These are phyloP conservation scores for Ganoderma meredithae DNA, from an alignment of 1,284 basidiomycete genomes.

Conservation along the genomic window DNA sequence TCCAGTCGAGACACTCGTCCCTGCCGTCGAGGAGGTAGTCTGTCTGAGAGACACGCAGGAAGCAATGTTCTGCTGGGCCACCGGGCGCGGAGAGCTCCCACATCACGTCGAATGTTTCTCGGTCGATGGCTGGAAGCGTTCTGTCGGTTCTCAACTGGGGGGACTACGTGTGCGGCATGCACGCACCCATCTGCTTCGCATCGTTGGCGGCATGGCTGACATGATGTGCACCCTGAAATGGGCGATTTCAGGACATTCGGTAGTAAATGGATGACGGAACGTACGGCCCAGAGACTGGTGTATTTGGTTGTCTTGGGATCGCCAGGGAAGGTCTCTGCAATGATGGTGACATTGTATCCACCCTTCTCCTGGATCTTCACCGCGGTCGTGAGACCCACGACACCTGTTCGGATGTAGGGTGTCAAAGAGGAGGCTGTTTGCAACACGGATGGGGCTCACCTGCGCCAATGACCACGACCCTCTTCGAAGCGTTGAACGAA, in stretches of 20 bases:
- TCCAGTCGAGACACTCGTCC: constrained; percentile 54
- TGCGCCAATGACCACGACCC: constrained; percentile 43
- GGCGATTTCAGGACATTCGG: constrained; percentile 1
- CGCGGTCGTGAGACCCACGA: constrained; percentile 77
- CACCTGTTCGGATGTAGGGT: constrained; percentile 51
- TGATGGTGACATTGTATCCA: constrained; percentile 64
- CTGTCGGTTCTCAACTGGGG: neutral
- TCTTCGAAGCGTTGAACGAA: constrained; percentile 27
- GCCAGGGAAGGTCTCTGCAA: constrained; percentile 71
- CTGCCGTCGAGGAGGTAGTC: constrained; percentile 62
- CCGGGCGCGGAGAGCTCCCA: constrained; percentile 72
- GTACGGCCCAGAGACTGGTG: constrained; percentile 81
- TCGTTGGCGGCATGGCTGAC: constrained; percentile 62
- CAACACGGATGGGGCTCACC: constrained; percentile 28
- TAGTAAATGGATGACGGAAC: constrained; percentile 37
- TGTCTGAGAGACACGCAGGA: constrained; percentile 65
- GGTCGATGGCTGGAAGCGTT: constrained; percentile 61
- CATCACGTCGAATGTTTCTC: constrained; percentile 75
- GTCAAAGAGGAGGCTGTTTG: neutral
- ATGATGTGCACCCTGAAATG: constrained; percentile 68
- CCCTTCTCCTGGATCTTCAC: constrained; percentile 66
- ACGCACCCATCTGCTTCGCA: constrained; percentile 56
- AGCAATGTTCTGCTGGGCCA: constrained; percentile 58
- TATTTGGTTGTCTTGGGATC: constrained; percentile 74
- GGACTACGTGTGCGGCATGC: neutral